These are phyloP conservation scores for Trichosporon coremiiforme DNA, from an alignment of 1,284 basidiomycete genomes.

Conservation along the genomic window DNA sequence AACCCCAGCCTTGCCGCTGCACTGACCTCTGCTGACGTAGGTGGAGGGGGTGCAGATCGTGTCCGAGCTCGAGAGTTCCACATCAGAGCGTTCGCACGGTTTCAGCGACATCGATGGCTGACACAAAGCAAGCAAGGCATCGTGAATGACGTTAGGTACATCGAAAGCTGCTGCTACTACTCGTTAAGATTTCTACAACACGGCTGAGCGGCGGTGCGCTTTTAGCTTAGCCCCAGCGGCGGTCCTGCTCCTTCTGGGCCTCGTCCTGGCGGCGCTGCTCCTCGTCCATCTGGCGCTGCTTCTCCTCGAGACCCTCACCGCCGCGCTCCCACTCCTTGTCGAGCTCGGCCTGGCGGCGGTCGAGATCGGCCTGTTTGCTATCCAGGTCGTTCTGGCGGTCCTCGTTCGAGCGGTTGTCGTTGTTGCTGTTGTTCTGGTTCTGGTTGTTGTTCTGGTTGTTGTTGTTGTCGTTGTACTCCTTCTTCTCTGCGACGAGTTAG, in stretches of 20 bases:
- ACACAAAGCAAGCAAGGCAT: not conserved
- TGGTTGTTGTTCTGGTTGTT: slow-evolving; percentile 13
- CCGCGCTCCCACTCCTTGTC: slow-evolving; percentile 17
- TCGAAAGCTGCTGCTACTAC: not conserved
- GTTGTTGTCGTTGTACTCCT: slow-evolving; percentile 16
- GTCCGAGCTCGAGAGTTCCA: not conserved
- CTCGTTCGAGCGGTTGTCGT: slow-evolving; percentile 16
- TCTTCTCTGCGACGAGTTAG: slow-evolving; percentile 10
- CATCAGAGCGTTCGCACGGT: not conserved
- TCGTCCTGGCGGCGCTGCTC: slow-evolving; percentile 13
- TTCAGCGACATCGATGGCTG: not conserved
- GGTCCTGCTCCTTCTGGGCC: slow-evolving; percentile 18
- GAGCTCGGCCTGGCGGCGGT: slow-evolving; percentile 15
- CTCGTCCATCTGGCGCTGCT: slow-evolving; percentile 18
- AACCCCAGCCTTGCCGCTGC: not conserved
- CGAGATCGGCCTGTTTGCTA: slow-evolving; percentile 7
- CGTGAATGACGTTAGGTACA: not conserved
- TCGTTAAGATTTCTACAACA: not conserved
- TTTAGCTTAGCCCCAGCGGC: slow-evolving; percentile 7
- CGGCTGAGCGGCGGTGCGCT: not conserved
- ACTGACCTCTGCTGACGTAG: not conserved
- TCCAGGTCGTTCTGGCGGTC: slow-evolving; percentile 11
- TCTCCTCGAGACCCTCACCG: slow-evolving; percentile 15
- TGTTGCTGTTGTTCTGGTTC: slow-evolving; percentile 10
- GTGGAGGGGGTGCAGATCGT: not conserved